Base-by-base conservation (phyloP, 495 filamentous ascomycete genomes). In the Ramalina peruviana region DNA sequence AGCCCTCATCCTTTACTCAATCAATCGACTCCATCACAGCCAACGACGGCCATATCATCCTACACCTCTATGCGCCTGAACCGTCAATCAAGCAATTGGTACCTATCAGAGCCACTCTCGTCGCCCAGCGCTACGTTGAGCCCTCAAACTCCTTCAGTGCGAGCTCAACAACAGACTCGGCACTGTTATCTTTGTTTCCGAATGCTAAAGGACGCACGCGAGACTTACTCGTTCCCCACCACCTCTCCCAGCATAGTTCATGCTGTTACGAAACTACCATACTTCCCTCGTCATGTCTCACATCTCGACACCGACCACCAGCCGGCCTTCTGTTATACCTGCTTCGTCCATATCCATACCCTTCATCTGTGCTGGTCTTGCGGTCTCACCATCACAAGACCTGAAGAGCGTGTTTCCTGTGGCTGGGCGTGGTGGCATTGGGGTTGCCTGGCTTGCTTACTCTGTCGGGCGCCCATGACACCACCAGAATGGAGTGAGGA, bases 361-460 rank as follows among this genome's bases (percentile, higher is more conserved):
- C 36, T 59, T 2, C 39, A 17, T 17, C 26, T 60, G 1, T 60
- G 58, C 50, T 60, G 58, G 58, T 26, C 21, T n/a, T 60, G 58
- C 40, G 56, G 58, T 16, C 39, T 43, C 2, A 16, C 17, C 11
- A 39, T 58, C 21, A 16, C 26, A 20, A n/a, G 58, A 1, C 38
- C 19, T 7, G 53, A 53, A 19, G 58, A 60, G 40, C 38, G 46
- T 10, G 58, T 60, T 17, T 40, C 46, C 10, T 60, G 52, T 37
- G 58, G 58, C 11, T 60, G 56, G 58, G 42, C 42, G 21, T 51
- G 40, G 49, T 51, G 49, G 49, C 49, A 51, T 33, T 51, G 40
- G 42, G 15, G 20, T n/a, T 51, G 49, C 36, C 21, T 51, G 16
- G 20, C 40, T 17, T 51, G 49, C 42, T 16, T 51, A 9, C 17